Conservation (phyloP, 306 rosid species). For the Ormosia semicastrata region DNA sequence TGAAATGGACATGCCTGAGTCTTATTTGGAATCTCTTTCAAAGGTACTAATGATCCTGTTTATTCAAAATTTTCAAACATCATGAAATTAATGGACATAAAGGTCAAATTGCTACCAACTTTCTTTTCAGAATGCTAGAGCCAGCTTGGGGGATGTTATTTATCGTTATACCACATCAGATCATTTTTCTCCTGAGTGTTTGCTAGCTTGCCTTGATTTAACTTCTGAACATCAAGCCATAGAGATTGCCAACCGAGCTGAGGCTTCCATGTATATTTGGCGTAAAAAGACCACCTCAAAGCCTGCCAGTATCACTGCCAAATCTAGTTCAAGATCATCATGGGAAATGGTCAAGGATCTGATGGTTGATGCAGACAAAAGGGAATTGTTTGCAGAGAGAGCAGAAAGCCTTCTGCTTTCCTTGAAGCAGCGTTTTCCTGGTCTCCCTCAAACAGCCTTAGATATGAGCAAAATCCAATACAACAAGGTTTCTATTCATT, state of each 20-base stretch:
- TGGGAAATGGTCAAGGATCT: constrained; percentile 98
- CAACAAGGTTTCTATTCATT: constrained; percentile 66
- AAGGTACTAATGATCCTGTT: constrained; percentile 52
- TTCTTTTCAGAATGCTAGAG: constrained; percentile 77
- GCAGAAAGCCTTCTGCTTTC: constrained; percentile 81
- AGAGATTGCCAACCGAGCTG: constrained; percentile 80
- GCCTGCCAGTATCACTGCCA: constrained; percentile 42
- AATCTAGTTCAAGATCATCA: constrained; percentile 70
- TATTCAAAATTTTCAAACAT: neutral
- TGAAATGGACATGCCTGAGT: constrained; percentile 86
- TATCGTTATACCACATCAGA: constrained; percentile 84
- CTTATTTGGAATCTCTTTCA: constrained; percentile 83
- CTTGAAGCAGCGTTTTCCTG: constrained; percentile 87
- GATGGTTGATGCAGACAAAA: constrained; percentile 84
- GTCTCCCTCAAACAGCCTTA: constrained; percentile 87
- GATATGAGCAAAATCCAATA: constrained; percentile 94
- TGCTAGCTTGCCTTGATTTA: constrained; percentile 83
- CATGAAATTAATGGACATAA: neutral
- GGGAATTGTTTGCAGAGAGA: constrained; percentile 85
- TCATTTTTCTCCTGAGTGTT: constrained; percentile 82
- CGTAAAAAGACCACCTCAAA: constrained; percentile 57
- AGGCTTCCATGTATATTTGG: constrained; percentile 80
- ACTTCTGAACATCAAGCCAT: constrained; percentile 95
- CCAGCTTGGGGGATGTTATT: constrained; percentile 84
- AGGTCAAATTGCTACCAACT: neutral